Evolutionary conservation across 1,284 basidiomycete genomes (phyloP).

Genomic region (Fomitiporia mediterranea): DNA sequence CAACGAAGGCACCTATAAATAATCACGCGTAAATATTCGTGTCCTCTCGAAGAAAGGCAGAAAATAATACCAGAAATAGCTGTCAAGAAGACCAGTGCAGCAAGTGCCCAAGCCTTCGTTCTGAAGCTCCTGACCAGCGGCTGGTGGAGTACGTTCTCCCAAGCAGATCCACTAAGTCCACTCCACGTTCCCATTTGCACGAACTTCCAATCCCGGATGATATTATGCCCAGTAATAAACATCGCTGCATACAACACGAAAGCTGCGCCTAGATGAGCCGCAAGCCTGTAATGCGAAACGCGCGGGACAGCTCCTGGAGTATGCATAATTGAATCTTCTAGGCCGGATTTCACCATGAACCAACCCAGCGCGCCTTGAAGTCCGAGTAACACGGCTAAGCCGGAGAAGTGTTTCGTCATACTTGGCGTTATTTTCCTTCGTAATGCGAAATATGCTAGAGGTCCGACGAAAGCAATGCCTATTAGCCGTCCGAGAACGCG

Average conservation of each 20-base stretch:
- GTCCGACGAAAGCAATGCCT: constrained; percentile 76
- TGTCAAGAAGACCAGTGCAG: constrained; percentile 81
- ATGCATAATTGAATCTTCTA: constrained; percentile 79
- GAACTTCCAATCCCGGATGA: constrained; percentile 79
- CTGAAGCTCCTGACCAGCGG: constrained; percentile 58
- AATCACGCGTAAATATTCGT: constrained; percentile 8
- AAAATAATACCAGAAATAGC: constrained; percentile 72
- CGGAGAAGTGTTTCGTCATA: constrained; percentile 61
- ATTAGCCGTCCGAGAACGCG: constrained; percentile 90
- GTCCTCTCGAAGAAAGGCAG: neutral
- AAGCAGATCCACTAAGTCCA: constrained; percentile 40
- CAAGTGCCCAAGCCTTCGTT: constrained; percentile 54
- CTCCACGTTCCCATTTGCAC: constrained; percentile 44
- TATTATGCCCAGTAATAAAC: constrained; percentile 78
- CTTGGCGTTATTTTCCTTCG: constrained; percentile 62
- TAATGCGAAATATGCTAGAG: constrained; percentile 74
- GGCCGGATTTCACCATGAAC: constrained; percentile 99
- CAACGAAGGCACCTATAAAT: constrained; percentile 91
- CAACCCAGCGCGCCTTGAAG: constrained; percentile 92
- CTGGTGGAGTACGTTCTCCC: constrained; percentile 51
- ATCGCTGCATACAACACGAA: constrained; percentile 90
- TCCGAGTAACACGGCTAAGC: constrained; percentile 78
- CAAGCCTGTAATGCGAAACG: constrained; percentile 95
- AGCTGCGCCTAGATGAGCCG: constrained; percentile 90
- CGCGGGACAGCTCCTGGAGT: constrained; percentile 85